These are phyloP conservation scores for Penicillium thymicola DNA, from an alignment of 2,329 filamentous ascomycete species.

Conservation along the genomic window DNA sequence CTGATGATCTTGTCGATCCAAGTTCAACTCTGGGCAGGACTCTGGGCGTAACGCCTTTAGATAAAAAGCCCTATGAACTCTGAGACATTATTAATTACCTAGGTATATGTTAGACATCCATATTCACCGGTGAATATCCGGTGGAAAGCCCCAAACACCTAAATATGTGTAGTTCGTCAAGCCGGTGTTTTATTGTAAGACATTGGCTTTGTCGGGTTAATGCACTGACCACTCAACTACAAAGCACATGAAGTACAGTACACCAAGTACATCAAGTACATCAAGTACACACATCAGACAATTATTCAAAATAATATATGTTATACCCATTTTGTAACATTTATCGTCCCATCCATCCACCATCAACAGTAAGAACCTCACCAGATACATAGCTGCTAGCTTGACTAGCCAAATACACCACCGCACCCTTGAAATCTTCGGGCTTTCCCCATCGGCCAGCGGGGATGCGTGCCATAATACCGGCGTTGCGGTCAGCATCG, in stretches of 20 bases:
- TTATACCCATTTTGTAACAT: neutral
- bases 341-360: constrained; percentile 87
- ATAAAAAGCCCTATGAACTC: neutral
- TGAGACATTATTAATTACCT: constrained; percentile 1
- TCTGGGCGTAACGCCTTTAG: constrained; percentile 16
- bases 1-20: constrained; percentile 12
- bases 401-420: constrained; percentile 71
- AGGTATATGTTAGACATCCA: too few species aligned
- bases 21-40: constrained; percentile 11
- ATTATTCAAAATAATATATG: neutral
- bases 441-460: constrained; percentile 78
- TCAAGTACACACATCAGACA: neutral
- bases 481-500: constrained; percentile 64
- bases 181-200: neutral
- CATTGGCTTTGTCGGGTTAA: constrained; percentile 10
- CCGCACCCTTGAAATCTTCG: constrained; percentile 82
- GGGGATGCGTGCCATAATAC: constrained; percentile 77
- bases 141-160: too few species aligned
- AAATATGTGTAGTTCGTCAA: neutral
- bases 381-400: constrained; percentile 81
- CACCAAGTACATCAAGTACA: too few species aligned
- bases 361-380: constrained; percentile 79
- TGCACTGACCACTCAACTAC: neutral
- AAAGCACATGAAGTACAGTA: too few species aligned
- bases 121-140: neutral